Conservation (phyloP, 2,329 filamentous ascomycete genomes). For the Aureobasidium sp. region DNA sequence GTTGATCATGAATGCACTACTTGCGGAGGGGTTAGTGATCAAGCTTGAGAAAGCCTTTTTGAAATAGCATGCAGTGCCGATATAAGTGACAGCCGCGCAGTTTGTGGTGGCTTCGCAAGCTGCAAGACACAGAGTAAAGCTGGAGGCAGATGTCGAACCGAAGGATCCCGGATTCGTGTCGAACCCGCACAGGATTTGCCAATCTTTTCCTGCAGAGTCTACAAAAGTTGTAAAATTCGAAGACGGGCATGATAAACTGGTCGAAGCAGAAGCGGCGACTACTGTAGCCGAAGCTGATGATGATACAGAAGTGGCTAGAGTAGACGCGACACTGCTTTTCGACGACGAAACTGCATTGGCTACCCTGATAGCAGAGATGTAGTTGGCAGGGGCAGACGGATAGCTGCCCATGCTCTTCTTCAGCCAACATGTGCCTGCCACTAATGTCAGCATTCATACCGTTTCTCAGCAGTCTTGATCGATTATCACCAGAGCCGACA, state of each 20-base stretch:
- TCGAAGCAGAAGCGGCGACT: background rate
- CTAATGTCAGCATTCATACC: too few species aligned
- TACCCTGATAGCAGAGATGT: slow-evolving; percentile 10
- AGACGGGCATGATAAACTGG: background rate
- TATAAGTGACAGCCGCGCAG: slow-evolving; percentile 9
- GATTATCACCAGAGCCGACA: slow-evolving; percentile 15
- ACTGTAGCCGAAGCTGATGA: slow-evolving; percentile 10
- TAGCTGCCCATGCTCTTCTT: slow-evolving; percentile 15
- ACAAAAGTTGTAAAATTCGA: slow-evolving; percentile 6
- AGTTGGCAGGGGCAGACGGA: slow-evolving; percentile 5
- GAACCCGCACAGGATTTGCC: slow-evolving; percentile 8
- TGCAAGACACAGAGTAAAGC: background rate
- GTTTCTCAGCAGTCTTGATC: background rate
- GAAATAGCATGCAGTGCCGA: slow-evolving; percentile 13
- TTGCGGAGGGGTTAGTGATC: background rate
- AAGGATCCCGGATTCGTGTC: background rate
- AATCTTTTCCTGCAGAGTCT: background rate
- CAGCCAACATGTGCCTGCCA: slow-evolving; percentile 16
- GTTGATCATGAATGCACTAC: slow-evolving; percentile 1
- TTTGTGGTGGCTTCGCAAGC: slow-evolving; percentile 1
- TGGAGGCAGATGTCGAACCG: background rate
- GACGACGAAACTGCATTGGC: slow-evolving; percentile 10
- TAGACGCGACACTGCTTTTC: background rate
- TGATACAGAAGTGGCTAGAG: background rate
- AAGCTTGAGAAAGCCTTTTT: slow-evolving; percentile 1